Conservation (phyloP, 2,329 filamentous ascomycete species). For the Diaporthe capsici region DNA sequence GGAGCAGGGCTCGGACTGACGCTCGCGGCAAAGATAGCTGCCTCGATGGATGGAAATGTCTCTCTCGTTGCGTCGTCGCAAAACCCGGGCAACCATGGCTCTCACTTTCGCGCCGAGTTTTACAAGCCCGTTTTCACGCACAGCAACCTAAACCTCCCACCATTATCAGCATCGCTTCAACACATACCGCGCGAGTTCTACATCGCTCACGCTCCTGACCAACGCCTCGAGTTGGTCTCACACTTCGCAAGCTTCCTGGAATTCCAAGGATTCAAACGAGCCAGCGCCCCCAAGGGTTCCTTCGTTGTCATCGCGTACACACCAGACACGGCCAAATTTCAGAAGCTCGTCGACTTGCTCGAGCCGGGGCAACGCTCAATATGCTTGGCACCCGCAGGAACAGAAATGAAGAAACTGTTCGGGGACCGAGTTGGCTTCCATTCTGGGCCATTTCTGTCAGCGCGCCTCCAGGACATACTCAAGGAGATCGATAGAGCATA, state of each 20-base stretch:
- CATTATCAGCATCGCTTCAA: background rate
- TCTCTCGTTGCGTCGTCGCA: constrained; percentile 52
- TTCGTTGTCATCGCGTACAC: constrained; percentile 9
- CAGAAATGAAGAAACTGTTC: background rate
- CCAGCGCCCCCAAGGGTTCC: background rate
- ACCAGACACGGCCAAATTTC: constrained; percentile 1
- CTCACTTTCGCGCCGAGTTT: constrained; percentile 54
- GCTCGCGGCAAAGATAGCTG: constrained; percentile 57
- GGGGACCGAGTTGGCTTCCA: background rate
- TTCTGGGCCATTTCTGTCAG: constrained; percentile 21
- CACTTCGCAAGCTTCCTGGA: constrained; percentile 23
- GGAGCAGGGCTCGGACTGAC: constrained; percentile 60
- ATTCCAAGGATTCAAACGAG: constrained; percentile 12
- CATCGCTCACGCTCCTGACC: background rate
- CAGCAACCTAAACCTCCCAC: background rate
- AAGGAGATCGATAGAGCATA: background rate
- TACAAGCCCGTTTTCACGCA: background rate
- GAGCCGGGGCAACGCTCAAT: background rate
- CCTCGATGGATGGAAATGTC: constrained; percentile 55
- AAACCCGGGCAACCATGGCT: constrained; percentile 50
- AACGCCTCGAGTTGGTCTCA: background rate
- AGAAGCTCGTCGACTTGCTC: background rate
- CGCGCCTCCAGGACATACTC: constrained; percentile 12
- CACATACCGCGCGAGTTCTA: constrained; percentile 4
- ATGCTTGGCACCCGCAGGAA: constrained; percentile 2